A percentile compares a stretch with the other conserved stretches of the same genome.
Conservation (phyloP, 495 filamentous ascomycete genomes). For the Aspergillus avenaceus region DNA sequence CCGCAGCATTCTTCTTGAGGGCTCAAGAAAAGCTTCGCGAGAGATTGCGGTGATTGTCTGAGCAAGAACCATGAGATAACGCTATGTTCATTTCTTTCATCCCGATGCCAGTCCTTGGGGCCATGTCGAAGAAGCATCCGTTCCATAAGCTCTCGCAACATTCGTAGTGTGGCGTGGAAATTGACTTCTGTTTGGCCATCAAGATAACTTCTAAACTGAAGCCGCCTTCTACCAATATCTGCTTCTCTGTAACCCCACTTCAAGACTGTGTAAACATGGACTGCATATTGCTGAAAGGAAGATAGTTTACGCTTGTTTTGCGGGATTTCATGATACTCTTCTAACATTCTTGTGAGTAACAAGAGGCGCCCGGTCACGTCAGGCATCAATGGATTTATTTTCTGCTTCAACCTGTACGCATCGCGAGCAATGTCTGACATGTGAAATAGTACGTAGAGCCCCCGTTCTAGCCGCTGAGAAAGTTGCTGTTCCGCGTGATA, state of each 20-base stretch:
- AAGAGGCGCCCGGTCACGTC: conserved; percentile 12
- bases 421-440: conserved; percentile 27
- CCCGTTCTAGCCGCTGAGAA: conserved; percentile 21
- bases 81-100: conserved; percentile 22
- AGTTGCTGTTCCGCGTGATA: conserved; percentile 24
- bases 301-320: conserved; percentile 7
- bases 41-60: conserved; percentile 21
- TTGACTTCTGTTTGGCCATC: conserved; percentile 22
- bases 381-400: conserved; percentile 4
- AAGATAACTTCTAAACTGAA: conserved; percentile 20
- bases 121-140: conserved; percentile 29
- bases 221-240: conserved; percentile 22
- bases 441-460: conserved; percentile 27
- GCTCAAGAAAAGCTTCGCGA: conserved; percentile 23
- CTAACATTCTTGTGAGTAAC: conserved; percentile 14
- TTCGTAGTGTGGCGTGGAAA: conserved; percentile 27
- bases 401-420: conserved; percentile 7
- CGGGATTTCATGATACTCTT: conserved; percentile 20
- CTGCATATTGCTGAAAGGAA: conserved; percentile 14
- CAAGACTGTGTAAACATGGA: conserved; percentile 22
- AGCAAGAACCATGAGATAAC: conserved; percentile 29
- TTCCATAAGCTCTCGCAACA: conserved; percentile 27
- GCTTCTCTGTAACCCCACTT: conserved; percentile 21
- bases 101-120: conserved; percentile 25
- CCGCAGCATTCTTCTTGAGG: conserved; percentile 24